phyloP scores from a whole-genome alignment of 129 eudicot species.

The Saussurea involucrata region DNA sequence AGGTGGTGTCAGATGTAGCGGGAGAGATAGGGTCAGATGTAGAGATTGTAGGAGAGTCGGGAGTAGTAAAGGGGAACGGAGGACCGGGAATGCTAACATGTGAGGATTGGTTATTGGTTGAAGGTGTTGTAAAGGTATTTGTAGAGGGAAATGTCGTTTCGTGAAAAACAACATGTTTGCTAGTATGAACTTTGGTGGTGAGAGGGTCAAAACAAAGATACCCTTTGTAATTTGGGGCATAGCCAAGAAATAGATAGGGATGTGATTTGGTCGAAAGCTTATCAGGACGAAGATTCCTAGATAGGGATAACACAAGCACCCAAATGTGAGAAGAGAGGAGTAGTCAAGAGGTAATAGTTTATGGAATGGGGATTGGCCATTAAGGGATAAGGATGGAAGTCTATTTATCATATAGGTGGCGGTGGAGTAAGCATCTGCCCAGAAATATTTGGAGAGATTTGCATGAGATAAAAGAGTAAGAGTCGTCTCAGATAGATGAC shows the following conservation, averaged over 20 bases:
- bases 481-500: not conserved
- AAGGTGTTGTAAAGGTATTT: not conserved
- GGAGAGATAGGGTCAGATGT: too few relatives aligned
- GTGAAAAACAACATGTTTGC: not conserved
- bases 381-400: not conserved
- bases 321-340: not conserved
- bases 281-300: not conserved
- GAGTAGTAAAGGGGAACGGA: not conserved
- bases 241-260: not conserved
- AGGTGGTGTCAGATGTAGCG: not conserved
- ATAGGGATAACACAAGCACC: not conserved
- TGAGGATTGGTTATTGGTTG: not conserved
- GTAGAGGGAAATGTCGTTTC: not conserved
- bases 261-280: not conserved
- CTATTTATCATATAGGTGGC: not conserved
- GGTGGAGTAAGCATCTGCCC: not conserved
- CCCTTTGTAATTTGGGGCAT: not conserved
- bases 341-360: not conserved
- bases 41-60: not conserved
- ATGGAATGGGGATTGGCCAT: not conserved
- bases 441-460: not conserved
- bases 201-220: not conserved
- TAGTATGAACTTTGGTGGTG: not conserved
- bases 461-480: not conserved
- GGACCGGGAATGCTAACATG: not conserved